Evolutionary conservation across 2,329 filamentous ascomycete genomes (phyloP), one percentile per base, ranked within the genome.

Genomic region (Huntiella moniliformis): DNA sequence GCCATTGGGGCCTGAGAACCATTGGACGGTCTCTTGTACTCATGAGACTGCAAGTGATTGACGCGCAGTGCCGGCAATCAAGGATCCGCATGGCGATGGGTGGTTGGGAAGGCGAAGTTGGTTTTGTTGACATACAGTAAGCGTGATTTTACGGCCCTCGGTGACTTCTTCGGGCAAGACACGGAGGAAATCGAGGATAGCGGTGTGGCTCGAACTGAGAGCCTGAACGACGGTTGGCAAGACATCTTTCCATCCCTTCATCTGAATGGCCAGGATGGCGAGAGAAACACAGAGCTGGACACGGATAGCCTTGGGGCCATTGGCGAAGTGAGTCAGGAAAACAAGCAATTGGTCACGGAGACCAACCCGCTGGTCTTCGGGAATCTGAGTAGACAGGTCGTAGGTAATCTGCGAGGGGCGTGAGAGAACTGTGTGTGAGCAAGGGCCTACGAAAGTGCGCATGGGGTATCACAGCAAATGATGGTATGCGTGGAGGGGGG

Each of bases 121-220:
- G 62, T 64, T 67, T 61, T 65, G 60, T 60, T 77, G 73, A 88
- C 85, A 69, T 91, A 94, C 87, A 76, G 85, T 87, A 67, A 98
- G 74, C 72, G 86, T 94, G 73, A 98, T 95, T 70, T 96, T 98
- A 66, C 91, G 85, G 67, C 91, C 91, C 72, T 98, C 88, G 55
- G 84, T 96, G 59, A 98, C 91, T 73, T 98, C 91, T 70, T 98
- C 91, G 47, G 91, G 91, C 53, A 98, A 77, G 56, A 98, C 87
- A 62, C 85, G 86, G 53, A 98, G 71, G 63, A 98, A 98, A 63
- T 98, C 91, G 58, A 98, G 71, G 56, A 96, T 82, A 61, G 82
- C 91, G 53, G 86, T 77, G 56, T 91, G 77, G 60, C 81, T 85
- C 59, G 73, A 75, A 53, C 82, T 80, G 47, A 96, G 73, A 38